Evolutionary conservation across 805 yeast species (phyloP).

Genomic region (Pichia exigua): DNA sequence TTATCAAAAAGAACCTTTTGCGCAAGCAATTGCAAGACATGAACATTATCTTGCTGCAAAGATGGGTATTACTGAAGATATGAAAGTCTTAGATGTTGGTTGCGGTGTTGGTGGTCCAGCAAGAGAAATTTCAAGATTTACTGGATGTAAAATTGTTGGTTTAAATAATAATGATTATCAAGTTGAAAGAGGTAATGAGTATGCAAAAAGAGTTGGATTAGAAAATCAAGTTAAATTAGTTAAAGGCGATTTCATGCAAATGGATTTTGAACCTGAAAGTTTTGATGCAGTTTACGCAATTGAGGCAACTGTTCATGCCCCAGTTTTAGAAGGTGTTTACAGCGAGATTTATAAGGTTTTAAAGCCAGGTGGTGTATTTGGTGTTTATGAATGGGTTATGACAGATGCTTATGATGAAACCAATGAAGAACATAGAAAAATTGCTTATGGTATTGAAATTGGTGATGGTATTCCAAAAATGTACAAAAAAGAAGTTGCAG

Average conservation of each 20-base stretch:
- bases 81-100: conserved; percentile 93
- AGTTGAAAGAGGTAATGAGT: conserved; percentile 81
- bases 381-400: conserved; percentile 99
- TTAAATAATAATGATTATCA: conserved; percentile 96
- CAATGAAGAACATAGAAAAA: conserved; percentile 83
- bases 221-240: conserved; percentile 73
- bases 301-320: conserved; percentile 98
- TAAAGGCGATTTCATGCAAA: conserved; percentile 98
- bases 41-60: conserved; percentile 90
- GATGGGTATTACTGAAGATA: conserved; percentile 69
- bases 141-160: conserved; percentile 81
- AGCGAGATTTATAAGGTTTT: conserved; percentile 88
- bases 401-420: conserved; percentile 85
- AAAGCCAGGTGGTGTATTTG: conserved; percentile 96
- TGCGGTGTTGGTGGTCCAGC: conserved; percentile 99
- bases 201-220: conserved; percentile 59
- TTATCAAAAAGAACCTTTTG: conserved; percentile 87
- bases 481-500: conserved; percentile 81
- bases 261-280: conserved; percentile 86
- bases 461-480: conserved; percentile 99
- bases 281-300: conserved; percentile 97
- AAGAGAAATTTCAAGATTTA: conserved; percentile 87
- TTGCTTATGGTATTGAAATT: conserved; percentile 93
- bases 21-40: conserved; percentile 93
- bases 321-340: conserved; percentile 91